Evolutionary conservation across 2,329 filamentous ascomycete species (phyloP).

Genomic region (Talaromyces sp.): DNA sequence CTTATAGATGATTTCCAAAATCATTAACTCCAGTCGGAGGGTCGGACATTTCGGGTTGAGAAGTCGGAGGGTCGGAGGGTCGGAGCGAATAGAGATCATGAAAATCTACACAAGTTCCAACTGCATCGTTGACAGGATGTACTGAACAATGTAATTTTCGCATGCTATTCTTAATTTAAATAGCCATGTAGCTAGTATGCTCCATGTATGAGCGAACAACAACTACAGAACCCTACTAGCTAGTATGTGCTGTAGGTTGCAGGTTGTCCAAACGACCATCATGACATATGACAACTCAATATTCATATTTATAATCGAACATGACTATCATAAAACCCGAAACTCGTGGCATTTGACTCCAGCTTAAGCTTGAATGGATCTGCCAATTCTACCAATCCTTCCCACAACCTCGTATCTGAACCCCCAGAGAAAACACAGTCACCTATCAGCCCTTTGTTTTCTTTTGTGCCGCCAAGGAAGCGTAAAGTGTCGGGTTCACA

Average conservation of each 20-base stretch:
- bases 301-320: not conserved
- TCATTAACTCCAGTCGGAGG: not conserved
- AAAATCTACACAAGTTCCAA: not conserved
- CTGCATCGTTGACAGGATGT: not conserved
- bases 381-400: not conserved
- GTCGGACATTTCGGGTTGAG: not conserved
- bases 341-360: not conserved
- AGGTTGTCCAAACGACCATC: not conserved
- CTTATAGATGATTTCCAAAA: not conserved
- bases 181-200: not conserved
- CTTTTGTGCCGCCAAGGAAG: not conserved
- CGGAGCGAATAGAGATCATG: not conserved
- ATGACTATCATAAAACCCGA: not conserved
- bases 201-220: not conserved
- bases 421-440: not conserved
- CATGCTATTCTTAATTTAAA: not conserved
- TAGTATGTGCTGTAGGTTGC: not conserved
- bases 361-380: not conserved
- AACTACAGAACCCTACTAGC: not conserved
- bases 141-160: not conserved
- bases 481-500: not conserved
- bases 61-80: not conserved
- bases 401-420: not conserved
- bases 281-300: not conserved
- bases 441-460: not conserved